A percentile compares a stretch with the other conserved stretches of the same genome.
phyloP scores from a whole-genome alignment of 176 grass and related monocot genomes.

The Elaeis guineensis region DNA sequence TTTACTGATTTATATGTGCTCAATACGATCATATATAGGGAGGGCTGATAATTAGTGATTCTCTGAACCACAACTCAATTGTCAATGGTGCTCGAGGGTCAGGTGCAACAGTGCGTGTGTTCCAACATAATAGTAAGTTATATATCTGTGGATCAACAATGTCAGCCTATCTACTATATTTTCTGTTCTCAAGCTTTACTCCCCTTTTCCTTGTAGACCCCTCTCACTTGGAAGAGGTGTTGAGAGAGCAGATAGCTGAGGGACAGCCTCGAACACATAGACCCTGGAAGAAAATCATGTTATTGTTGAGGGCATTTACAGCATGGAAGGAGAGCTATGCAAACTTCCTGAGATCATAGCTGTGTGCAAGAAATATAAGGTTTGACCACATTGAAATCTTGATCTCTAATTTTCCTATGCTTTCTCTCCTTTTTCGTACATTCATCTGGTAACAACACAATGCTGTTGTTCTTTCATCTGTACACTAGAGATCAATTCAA shows the following conservation, averaged over 20 bases:
- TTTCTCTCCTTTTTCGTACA: too few relatives aligned
- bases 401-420: too few relatives aligned
- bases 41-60: conserved; percentile 82
- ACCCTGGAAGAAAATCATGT: conserved; percentile 98
- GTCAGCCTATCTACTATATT: too few relatives aligned
- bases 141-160: neutral
- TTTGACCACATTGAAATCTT: conserved; percentile 1
- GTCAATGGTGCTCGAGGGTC: conserved; percentile 89
- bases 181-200: neutral
- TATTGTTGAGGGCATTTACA: conserved; percentile 93
- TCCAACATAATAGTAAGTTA: conserved; percentile 95
- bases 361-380: conserved; percentile 97
- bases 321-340: conserved; percentile 96
- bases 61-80: conserved; percentile 94
- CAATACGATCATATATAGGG: conserved; percentile 21
- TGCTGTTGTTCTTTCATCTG: too few relatives aligned
- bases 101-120: conserved; percentile 69
- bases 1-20: too few relatives aligned
- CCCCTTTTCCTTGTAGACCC: conserved; percentile 36
- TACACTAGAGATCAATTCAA: too few relatives aligned
- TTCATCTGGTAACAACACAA: too few relatives aligned
- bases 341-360: conserved; percentile 82
- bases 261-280: conserved; percentile 82
- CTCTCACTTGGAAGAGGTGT: conserved; percentile 78
- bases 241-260: conserved; percentile 79